phyloP scores from a whole-genome alignment of 75 land plant genomes.

The Chamaecyparis obtusa region DNA sequence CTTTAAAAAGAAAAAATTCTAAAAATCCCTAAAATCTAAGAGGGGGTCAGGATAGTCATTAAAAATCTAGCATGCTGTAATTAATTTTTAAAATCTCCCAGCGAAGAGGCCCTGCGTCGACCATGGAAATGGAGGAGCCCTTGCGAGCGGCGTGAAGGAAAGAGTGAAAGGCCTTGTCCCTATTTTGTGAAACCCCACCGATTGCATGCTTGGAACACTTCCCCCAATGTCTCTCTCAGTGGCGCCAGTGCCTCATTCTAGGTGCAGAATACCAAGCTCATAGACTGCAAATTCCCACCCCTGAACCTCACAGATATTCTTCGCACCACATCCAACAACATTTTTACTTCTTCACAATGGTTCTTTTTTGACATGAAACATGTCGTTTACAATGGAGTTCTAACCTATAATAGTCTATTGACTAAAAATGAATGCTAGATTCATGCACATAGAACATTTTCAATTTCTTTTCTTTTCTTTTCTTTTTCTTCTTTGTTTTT shows the following conservation, averaged over 20 bases:
- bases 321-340: conserved; percentile 50
- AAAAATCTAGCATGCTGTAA: no score
- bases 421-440: no score
- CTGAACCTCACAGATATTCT: conserved; percentile 54
- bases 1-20: no score
- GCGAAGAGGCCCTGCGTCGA: conserved; percentile 78
- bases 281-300: conserved; percentile 44
- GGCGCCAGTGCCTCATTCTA: conserved; percentile 73
- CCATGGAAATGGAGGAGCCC: conserved; percentile 90
- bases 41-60: no score
- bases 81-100: conserved; percentile 46
- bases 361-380: no score
- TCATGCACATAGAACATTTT: no score
- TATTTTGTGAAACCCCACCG: conserved; percentile 45
- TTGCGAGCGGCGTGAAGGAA: conserved; percentile 68
- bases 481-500: no score
- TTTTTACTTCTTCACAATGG: no score
- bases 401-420: no score
- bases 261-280: conserved; percentile 67
- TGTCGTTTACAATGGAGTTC: no score
- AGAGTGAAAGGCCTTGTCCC: conserved; percentile 65
- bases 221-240: conserved; percentile 72
- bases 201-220: conserved; percentile 81
- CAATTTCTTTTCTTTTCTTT: no score
- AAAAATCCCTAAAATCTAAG: no score